Base-by-base conservation (phyloP, 2,329 filamentous ascomycete species). In the Botrytis elliptica region DNA sequence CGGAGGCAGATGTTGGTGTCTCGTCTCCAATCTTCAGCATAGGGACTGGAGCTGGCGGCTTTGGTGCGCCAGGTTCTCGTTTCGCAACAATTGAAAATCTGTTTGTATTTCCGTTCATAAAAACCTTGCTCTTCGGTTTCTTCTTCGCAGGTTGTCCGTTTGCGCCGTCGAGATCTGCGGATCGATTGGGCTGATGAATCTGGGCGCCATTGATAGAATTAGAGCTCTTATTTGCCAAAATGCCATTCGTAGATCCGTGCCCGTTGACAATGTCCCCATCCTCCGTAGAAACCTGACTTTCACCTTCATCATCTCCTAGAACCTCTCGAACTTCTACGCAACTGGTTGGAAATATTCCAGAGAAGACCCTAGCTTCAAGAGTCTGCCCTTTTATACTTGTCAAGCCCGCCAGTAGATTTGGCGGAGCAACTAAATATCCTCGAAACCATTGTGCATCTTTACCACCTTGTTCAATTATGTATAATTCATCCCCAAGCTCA, bases 21-120 rank as follows among this genome's bases (percentile, higher is more conserved):
- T 99, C 96, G 80, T 99, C 96, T 74, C 96, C 96, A 81, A 99
- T 95, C 83, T 98, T 97, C 71, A 99, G 87, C 92, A 98, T 96
- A 7, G 96, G 96, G 14, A 99, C 95, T 0, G 96, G 96, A 18
- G 97, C 97, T 18, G 94, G 89, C 44, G 95, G 96, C 78, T 93
- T 94, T 18, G 91, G 90, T 38, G 86, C 88, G 80, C 89, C 86
- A 2, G 91, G 90, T 78, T 94, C 89, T 75, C 91, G 88, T 76
- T 85, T 83, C 66, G 86, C 81, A 8, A 85, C 84, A 5, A 86
- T 79, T 14, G 87, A 87, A 33, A 88, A 81, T 25, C 69, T 59
- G 22, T 74, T 70, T 18, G 75, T 68, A 55, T 71, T 76, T 67
- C 77, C 78, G 77, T 80, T 81, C 64, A 73, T 75, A 36, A 74